Conservation (phyloP, 768 basidiomycete genomes). For the Amyloporia xantha region DNA sequence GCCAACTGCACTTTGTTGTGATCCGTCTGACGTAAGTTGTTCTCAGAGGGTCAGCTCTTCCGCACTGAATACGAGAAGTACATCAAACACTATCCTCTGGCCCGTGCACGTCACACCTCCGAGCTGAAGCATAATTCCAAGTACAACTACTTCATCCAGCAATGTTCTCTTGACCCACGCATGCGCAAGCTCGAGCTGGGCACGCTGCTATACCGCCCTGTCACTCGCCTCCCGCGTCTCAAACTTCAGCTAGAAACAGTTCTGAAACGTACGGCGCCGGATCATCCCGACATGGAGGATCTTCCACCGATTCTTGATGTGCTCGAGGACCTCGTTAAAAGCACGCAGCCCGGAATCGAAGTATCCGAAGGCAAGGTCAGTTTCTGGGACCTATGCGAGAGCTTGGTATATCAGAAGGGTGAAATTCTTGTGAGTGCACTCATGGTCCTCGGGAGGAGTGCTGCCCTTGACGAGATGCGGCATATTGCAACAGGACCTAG, state of each 20-base stretch:
- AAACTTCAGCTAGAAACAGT: constrained; percentile 68
- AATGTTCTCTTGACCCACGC: constrained; percentile 55
- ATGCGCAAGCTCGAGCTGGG: constrained; percentile 71
- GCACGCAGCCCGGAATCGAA: constrained; percentile 84
- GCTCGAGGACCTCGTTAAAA: constrained; percentile 68
- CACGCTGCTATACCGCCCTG: constrained; percentile 79
- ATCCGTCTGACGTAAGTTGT: neutral
- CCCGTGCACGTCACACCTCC: constrained; percentile 74
- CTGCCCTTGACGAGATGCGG: neutral
- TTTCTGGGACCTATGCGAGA: constrained; percentile 76
- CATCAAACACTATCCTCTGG: constrained; percentile 83
- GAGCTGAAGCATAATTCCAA: constrained; percentile 62
- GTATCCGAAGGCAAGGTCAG: constrained; percentile 90
- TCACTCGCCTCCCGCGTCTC: constrained; percentile 82
- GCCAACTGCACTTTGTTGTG: neutral
- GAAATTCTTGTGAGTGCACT: constrained; percentile 67
- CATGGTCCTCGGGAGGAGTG: neutral
- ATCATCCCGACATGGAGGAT: constrained; percentile 75
- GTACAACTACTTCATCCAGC: constrained; percentile 64
- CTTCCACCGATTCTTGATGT: constrained; percentile 68
- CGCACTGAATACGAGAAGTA: constrained; percentile 57
- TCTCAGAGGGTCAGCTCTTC: constrained; percentile 6
- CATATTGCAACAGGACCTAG: constrained; percentile 67
- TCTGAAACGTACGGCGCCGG: constrained; percentile 54
- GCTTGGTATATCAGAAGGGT: constrained; percentile 63